phyloP scores from a whole-genome alignment of 768 basidiomycete genomes.

The Calocybe indica region DNA sequence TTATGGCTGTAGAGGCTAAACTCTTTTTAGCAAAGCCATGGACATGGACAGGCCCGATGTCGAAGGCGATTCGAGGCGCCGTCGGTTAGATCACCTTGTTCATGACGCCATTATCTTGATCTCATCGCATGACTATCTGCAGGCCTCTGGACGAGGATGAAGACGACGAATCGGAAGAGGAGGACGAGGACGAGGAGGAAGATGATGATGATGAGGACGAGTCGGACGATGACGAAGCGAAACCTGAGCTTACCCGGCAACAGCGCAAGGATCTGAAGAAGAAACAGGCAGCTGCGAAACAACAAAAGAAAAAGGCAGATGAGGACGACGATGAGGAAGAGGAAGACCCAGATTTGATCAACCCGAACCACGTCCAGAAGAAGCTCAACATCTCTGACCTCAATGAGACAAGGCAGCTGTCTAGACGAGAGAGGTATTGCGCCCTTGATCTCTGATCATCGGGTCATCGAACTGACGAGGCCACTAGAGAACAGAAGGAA shows the following conservation, averaged over 20 bases:
- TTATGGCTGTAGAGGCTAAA: neutral
- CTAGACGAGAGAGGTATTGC: conserved; percentile 59
- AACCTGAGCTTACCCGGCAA: conserved; percentile 58
- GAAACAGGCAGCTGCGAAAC: conserved; percentile 55
- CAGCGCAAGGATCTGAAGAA: conserved; percentile 82
- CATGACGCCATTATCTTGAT: conserved; percentile 2
- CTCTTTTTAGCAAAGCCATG: too few relatives aligned
- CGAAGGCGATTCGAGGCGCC: conserved; percentile 17
- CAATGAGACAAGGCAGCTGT: conserved; percentile 52
- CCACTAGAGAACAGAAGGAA: conserved; percentile 81
- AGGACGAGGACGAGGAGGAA: conserved; percentile 40
- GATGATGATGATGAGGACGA: conserved; percentile 39
- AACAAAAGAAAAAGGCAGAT: conserved; percentile 29
- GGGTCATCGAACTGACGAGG: neutral
- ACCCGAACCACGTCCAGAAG: conserved; percentile 73
- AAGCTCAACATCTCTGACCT: conserved; percentile 74
- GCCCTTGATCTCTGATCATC: neutral
- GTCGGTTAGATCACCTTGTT: conserved; percentile 30
- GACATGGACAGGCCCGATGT: conserved; percentile 19
- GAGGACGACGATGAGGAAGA: conserved; percentile 49
- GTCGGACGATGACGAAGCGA: conserved; percentile 31
- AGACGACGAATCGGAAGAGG: conserved; percentile 38
- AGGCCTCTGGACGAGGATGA: conserved; percentile 23
- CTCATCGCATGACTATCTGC: conserved; percentile 9
- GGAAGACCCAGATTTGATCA: conserved; percentile 45